These are phyloP conservation scores for Holtermannia corniformis DNA, from an alignment of 768 basidiomycete species.

Conservation along the genomic window DNA sequence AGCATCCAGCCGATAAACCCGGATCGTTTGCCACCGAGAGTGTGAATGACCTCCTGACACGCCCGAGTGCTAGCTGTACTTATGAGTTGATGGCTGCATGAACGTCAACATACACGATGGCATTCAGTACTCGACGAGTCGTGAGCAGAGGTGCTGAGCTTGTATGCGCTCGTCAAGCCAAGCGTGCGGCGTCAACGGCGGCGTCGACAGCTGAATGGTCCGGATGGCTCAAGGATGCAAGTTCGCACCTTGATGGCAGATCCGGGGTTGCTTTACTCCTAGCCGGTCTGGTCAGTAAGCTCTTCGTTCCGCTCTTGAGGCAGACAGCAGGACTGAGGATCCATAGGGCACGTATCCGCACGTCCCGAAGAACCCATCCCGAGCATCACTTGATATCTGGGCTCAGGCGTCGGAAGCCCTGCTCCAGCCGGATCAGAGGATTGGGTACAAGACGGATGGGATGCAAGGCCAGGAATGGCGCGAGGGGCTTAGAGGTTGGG, in stretches of 20 bases:
- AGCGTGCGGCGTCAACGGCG: conserved; percentile 22
- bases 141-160: too few relatives aligned
- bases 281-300: conserved; percentile 31
- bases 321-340: not conserved
- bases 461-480: conserved; percentile 21
- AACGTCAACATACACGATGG: too few relatives aligned
- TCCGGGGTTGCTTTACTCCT: conserved; percentile 29
- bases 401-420: conserved; percentile 36
- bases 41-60: too few relatives aligned
- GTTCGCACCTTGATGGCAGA: not conserved
- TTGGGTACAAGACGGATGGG: conserved; percentile 28
- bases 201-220: conserved; percentile 23
- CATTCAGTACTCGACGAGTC: too few relatives aligned
- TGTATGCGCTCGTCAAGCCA: too few relatives aligned
- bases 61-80: too few relatives aligned
- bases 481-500: conserved; percentile 35
- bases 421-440: conserved; percentile 25
- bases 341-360: conserved; percentile 38
- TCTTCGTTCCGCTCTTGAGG: not conserved
- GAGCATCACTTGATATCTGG: conserved; percentile 29
- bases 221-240: conserved; percentile 20
- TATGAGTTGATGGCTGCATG: too few relatives aligned
- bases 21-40: too few relatives aligned
- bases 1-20: too few relatives aligned
- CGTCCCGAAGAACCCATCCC: conserved; percentile 32